These are phyloP conservation scores for Solanum peruvianum DNA, from an alignment of 257 asterid genomes.

Conservation along the genomic window DNA sequence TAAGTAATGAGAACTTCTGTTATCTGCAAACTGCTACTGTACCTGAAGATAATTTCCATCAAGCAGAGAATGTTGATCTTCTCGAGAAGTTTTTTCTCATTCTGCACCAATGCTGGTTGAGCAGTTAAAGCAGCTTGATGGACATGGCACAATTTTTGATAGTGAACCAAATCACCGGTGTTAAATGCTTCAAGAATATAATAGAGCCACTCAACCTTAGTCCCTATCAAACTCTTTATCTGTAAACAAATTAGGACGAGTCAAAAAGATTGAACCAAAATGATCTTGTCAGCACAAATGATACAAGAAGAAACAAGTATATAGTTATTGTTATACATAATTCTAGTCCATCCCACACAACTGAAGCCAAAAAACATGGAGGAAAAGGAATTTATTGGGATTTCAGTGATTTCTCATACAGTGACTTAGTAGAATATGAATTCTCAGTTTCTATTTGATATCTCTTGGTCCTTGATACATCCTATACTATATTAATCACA, in stretches of 20 bases:
- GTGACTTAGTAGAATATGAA: neutral
- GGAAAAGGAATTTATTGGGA: neutral
- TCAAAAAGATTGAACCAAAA: neutral
- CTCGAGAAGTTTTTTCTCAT: conserved; percentile 85
- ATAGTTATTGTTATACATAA: neutral
- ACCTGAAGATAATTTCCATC: conserved; percentile 98
- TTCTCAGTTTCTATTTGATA: neutral
- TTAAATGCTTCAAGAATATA: conserved; percentile 86
- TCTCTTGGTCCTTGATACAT: neutral
- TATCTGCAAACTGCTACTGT: neutral
- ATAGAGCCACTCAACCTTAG: conserved; percentile 88
- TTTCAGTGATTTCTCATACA: neutral
- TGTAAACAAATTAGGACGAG: conserved; percentile 11
- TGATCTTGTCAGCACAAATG: neutral
- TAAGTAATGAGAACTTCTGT: neutral
- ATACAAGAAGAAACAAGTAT: neutral
- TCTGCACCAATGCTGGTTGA: conserved; percentile 86
- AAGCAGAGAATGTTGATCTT: conserved; percentile 92
- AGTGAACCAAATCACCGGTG: conserved; percentile 75
- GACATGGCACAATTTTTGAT: conserved; percentile 75
- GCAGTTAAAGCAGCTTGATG: conserved; percentile 71
- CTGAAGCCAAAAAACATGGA: neutral
- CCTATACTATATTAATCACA: neutral
- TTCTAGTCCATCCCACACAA: neutral
- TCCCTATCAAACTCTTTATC: conserved; percentile 65